phyloP scores from a whole-genome alignment of 1,284 basidiomycete genomes.

The Trichosporon asahii region DNA sequence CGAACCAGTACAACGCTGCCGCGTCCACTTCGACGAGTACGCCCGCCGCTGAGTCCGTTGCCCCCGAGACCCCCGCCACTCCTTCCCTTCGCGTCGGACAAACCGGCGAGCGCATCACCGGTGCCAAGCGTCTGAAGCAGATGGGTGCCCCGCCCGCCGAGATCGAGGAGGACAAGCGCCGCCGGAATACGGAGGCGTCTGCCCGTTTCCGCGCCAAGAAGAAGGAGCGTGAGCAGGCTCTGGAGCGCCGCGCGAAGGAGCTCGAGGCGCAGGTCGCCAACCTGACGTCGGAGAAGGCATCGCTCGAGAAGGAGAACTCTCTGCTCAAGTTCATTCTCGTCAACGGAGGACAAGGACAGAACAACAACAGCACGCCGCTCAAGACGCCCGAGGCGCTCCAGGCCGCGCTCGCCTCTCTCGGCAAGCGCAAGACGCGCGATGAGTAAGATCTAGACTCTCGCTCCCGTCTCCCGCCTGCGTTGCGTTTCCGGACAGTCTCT shows the following conservation, averaged over 20 bases:
- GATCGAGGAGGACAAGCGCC: constrained; percentile 62
- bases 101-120: constrained; percentile 28
- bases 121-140: constrained; percentile 48
- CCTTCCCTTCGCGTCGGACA: constrained; percentile 18
- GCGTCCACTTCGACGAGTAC: constrained; percentile 24
- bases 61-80: constrained; percentile 15
- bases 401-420: constrained; percentile 36
- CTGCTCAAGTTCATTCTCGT: constrained; percentile 92
- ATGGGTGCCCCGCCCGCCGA: constrained; percentile 40
- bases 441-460: constrained; percentile 28
- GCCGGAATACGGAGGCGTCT: constrained; percentile 91
- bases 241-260: constrained; percentile 85
- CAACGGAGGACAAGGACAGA: constrained; percentile 59
- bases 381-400: constrained; percentile 31
- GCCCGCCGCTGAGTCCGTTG: constrained; percentile 15
- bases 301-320: constrained; percentile 84
- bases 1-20: constrained; percentile 18
- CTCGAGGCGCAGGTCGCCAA: constrained; percentile 77
- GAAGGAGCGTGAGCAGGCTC: constrained; percentile 92
- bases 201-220: constrained; percentile 98
- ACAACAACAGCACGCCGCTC: constrained; percentile 14
- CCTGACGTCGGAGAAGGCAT: constrained; percentile 86
- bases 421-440: constrained; percentile 38
- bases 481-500: background rate
- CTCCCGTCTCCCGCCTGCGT: background rate